phyloP scores from a whole-genome alignment of 2,329 filamentous ascomycete genomes.

The Sporothrix sp. region DNA sequence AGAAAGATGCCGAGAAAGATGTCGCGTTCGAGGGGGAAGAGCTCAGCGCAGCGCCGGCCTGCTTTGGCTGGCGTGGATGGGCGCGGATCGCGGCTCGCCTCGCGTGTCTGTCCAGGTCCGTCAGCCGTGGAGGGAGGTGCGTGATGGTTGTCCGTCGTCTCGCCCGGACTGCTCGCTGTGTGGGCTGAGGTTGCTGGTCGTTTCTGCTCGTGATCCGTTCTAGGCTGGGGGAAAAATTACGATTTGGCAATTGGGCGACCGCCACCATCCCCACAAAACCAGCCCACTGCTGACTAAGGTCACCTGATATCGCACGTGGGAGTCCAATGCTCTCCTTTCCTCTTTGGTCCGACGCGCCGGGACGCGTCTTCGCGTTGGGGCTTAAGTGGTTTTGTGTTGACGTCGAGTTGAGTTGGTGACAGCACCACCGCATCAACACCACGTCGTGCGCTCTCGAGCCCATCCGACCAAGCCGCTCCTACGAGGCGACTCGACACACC shows the following conservation, averaged over 20 bases:
- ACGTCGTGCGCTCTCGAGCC: not conserved
- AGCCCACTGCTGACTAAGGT: slow-evolving; percentile 12
- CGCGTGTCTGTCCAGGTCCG: not conserved
- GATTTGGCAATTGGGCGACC: slow-evolving; percentile 10
- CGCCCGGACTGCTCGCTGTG: not conserved
- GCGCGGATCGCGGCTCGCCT: not conserved
- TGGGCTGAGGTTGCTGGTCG: slow-evolving; percentile 7
- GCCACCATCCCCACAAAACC: slow-evolving; percentile 2
- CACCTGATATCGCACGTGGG: not conserved
- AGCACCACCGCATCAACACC: slow-evolving; percentile 1
- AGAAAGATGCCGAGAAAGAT: not conserved
- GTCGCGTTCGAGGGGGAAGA: slow-evolving; percentile 6
- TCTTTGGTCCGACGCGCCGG: not conserved
- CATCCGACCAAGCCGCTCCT: not conserved
- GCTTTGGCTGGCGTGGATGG: not conserved
- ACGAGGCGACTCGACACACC: no score
- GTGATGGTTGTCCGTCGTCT: not conserved
- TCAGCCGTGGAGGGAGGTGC: not conserved
- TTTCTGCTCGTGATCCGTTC: slow-evolving; percentile 12
- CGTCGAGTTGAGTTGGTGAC: not conserved
- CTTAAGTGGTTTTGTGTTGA: not conserved
- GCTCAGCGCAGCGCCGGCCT: not conserved
- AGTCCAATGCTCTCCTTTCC: not conserved
- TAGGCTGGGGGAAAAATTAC: slow-evolving; percentile 12
- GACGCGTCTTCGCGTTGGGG: slow-evolving; percentile 12